phyloP scores from a whole-genome alignment of 2,329 filamentous ascomycete species.

The Pseudocercospora vitis region DNA sequence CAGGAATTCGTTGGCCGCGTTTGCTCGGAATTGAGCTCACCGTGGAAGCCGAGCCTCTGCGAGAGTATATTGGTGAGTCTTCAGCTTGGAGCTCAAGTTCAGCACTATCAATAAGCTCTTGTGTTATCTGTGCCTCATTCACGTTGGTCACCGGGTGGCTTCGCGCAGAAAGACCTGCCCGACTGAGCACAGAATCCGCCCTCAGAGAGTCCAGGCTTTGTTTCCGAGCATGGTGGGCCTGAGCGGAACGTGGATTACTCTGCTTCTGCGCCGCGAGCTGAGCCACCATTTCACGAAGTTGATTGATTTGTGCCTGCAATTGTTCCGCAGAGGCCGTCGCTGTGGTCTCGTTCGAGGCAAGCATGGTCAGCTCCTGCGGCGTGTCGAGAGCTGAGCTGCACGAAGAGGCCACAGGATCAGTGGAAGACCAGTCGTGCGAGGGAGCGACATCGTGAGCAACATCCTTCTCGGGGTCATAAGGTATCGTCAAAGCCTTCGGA shows the following conservation, averaged over 20 bases:
- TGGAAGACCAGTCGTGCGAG: neutral
- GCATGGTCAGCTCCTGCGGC: neutral
- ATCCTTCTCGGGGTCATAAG: neutral
- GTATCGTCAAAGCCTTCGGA: neutral
- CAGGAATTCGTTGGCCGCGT: slow-evolving; percentile 1
- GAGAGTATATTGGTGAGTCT: slow-evolving; percentile 1
- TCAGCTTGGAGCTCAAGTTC: neutral
- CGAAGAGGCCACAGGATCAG: neutral
- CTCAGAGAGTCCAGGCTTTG: neutral
- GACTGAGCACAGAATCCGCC: neutral
- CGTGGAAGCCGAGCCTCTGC: neutral
- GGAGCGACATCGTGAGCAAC: neutral
- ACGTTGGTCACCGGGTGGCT: neutral
- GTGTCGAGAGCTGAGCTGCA: neutral
- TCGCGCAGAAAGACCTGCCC: neutral
- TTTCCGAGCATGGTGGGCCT: neutral
- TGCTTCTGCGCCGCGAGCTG: neutral
- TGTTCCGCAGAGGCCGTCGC: neutral
- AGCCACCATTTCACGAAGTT: slow-evolving; percentile 2
- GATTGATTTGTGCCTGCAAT: slow-evolving; percentile 4
- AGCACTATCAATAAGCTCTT: neutral
- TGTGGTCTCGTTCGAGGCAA: neutral
- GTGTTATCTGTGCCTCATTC: neutral
- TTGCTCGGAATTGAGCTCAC: slow-evolving; percentile 3
- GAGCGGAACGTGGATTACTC: neutral